phyloP scores from a whole-genome alignment of 441 rosid species.

The Arabidopsis lyrata region DNA sequence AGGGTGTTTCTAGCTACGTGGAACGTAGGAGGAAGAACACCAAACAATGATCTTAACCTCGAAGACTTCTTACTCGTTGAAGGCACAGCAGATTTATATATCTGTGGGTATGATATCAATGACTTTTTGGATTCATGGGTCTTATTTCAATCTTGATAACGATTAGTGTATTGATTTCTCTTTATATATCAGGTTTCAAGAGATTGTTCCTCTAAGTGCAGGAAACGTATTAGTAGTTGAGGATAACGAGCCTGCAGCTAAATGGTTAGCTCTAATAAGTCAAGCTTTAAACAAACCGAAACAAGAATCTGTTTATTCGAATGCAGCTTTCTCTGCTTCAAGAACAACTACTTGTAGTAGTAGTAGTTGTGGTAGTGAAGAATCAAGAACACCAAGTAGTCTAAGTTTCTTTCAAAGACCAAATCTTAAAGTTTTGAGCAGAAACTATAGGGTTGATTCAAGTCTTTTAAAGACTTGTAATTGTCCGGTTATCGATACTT shows the following conservation, averaged over 20 bases:
- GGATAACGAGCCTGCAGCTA: slow-evolving; percentile 96
- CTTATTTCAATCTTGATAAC: not conserved
- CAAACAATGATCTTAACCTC: slow-evolving; percentile 67
- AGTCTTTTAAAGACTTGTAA: slow-evolving; percentile 82
- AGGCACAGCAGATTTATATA: slow-evolving; percentile 82
- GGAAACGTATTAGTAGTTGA: slow-evolving; percentile 88
- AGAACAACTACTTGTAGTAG: slow-evolving; percentile 37
- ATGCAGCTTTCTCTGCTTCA: slow-evolving; percentile 48
- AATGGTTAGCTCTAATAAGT: slow-evolving; percentile 84
- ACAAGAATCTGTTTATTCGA: slow-evolving; percentile 47
- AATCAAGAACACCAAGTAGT: slow-evolving; percentile 53
- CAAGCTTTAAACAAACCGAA: slow-evolving; percentile 77
- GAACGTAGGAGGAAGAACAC: slow-evolving; percentile 95
- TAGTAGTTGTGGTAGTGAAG: slow-evolving; percentile 48
- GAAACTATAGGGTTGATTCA: slow-evolving; percentile 64
- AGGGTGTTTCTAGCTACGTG: slow-evolving; percentile 91
- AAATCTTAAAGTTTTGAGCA: slow-evolving; percentile 73
- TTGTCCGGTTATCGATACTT: slow-evolving; percentile 53
- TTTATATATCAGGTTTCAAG: slow-evolving; percentile 75
- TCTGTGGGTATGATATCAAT: slow-evolving; percentile 74
- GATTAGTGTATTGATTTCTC: slow-evolving; percentile 9
- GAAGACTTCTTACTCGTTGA: slow-evolving; percentile 86
- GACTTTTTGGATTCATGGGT: not conserved
- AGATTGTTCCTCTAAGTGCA: slow-evolving; percentile 90
- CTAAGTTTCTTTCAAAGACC: slow-evolving; percentile 74